phyloP scores from a whole-genome alignment of 768 basidiomycete species.

The Mrakia gelida region DNA sequence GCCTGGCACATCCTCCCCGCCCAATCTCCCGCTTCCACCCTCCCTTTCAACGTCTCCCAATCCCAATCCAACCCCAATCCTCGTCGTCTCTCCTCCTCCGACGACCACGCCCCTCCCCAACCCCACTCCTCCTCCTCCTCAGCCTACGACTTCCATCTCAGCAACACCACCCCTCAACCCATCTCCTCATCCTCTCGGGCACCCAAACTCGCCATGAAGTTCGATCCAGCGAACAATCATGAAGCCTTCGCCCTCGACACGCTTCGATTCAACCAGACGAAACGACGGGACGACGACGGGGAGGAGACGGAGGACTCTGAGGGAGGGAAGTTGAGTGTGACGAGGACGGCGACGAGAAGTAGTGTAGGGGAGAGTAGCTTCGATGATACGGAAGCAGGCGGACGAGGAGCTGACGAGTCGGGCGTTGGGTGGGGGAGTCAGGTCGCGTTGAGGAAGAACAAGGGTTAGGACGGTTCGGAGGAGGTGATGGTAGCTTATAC shows the following conservation, averaged over 20 bases:
- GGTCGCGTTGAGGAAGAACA: not conserved
- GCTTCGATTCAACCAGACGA: not conserved
- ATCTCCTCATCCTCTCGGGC: not conserved
- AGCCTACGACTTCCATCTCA: not conserved
- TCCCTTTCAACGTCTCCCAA: not conserved
- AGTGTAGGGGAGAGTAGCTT: not conserved
- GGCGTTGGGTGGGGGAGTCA: not conserved
- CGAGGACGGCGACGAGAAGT: not conserved
- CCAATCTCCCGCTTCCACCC: not conserved
- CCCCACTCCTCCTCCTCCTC: not conserved
- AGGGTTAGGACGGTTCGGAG: not conserved
- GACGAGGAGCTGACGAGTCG: not conserved
- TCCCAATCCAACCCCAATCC: not conserved
- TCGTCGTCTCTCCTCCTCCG: not conserved
- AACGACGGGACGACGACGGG: not conserved
- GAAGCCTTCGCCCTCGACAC: conserved; percentile 5
- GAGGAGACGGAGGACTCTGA: not conserved
- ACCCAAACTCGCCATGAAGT: not conserved
- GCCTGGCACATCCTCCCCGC: not conserved
- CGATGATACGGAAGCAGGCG: not conserved
- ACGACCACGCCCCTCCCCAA: not conserved
- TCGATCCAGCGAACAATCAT: not conserved
- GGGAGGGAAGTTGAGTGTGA: not conserved
- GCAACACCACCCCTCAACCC: not conserved
- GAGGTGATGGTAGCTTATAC: not conserved